Conservation (phyloP, 306 rosid species). For the Heteromeles arbutifolia region DNA sequence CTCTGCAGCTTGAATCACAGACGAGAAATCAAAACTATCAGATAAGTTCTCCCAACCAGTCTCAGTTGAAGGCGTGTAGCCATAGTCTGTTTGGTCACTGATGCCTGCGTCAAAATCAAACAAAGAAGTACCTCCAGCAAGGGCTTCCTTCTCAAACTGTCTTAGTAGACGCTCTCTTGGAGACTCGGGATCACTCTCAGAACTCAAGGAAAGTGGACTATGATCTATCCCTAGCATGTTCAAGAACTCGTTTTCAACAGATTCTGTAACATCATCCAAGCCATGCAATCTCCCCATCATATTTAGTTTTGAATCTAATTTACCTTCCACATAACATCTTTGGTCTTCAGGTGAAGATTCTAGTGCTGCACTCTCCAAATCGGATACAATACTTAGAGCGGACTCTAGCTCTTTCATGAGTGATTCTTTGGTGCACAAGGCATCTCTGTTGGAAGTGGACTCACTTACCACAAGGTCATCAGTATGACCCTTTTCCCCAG, state of each 20-base stretch:
- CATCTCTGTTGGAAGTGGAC: conserved; percentile 24
- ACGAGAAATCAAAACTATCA: conserved; percentile 30
- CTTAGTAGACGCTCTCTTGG: conserved; percentile 84
- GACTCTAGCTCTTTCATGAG: conserved; percentile 74
- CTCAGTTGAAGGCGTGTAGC: conserved; percentile 19
- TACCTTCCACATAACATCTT: conserved; percentile 26
- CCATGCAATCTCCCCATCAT: conserved; percentile 36
- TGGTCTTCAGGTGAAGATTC: conserved; percentile 64
- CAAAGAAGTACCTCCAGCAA: conserved; percentile 58
- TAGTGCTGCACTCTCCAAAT: conserved; percentile 45
- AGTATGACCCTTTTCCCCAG: conserved; percentile 24
- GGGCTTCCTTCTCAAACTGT: conserved; percentile 73
- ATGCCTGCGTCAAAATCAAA: conserved; percentile 42
- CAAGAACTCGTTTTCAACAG: conserved; percentile 66
- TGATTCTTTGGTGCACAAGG: conserved; percentile 41
- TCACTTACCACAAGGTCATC: conserved; percentile 26
- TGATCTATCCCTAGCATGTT: conserved; percentile 54
- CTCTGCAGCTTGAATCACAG: conserved; percentile 39
- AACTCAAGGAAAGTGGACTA: conserved; percentile 53
- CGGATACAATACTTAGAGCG: conserved; percentile 49
- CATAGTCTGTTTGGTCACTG: conserved; percentile 30
- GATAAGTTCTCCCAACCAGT: conserved; percentile 32
- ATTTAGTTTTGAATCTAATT: conserved; percentile 13
- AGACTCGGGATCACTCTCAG: conserved; percentile 69
- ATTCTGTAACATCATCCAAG: conserved; percentile 61